Evolutionary conservation across 2,329 filamentous ascomycete genomes (phyloP), one percentile per base, ranked within the genome.

Genomic region (Salinomyces thailandicus): DNA sequence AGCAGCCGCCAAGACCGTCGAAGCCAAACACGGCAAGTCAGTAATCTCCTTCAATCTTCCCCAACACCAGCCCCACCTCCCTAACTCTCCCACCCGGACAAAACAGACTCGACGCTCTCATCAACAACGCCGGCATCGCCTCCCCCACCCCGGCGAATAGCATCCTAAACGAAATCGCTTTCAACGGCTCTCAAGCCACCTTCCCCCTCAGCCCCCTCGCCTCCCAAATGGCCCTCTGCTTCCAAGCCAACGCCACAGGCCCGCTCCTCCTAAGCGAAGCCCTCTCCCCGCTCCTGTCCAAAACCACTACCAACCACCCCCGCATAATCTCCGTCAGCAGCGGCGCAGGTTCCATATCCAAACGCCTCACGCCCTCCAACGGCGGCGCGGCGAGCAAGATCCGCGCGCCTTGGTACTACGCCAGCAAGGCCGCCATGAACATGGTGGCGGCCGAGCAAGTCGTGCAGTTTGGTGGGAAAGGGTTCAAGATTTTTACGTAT

Each of bases 371-470:
- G 18, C 31, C 51, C 1, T 46, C 44, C 4, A n/a, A n/a, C 9
- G 9, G 9, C 22, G 22, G 22, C 9, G 49, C 45, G 1, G 41
- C 47, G 1, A 50, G 51, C 6, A 38, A 37, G 2, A 43, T 53
- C 4, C 52, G 51, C 8, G 15, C 28, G 12, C 28, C 15, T 3
- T 16, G 15, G 14, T 64, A 64, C 34, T 52, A 56, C 4, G 51
- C 55, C 0, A 58, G 52, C 18, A 64, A 64, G 41, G 51, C 58
- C 4, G 62, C 62, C 2, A 37, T 62, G 42, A 62, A 62, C 26
- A 63, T 64, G 60, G 37, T 63, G 9, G 53, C 49, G 6, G 50
- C 53, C 8, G 55, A 50, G 31, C 47, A 51, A 33, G 42, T 43
- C 18, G 51, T 53, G 4, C 52, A 53, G 27, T 54, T 47, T 18